A percentile compares a stretch with the other conserved stretches of the same genome.
phyloP scores from a whole-genome alignment of 176 grass and related monocot species.

The Hyparrhenia diplandra region DNA sequence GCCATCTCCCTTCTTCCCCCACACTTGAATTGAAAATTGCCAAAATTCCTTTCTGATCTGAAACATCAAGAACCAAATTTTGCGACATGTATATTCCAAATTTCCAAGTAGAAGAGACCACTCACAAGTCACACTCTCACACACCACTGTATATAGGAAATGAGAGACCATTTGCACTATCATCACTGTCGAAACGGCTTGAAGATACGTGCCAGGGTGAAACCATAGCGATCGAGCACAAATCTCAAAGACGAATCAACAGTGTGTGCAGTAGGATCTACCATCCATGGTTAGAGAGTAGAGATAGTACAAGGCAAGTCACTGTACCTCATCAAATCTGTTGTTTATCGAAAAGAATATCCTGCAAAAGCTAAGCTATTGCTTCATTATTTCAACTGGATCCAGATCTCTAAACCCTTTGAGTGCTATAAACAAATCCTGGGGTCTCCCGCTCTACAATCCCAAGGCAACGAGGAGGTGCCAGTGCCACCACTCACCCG shows the following conservation, averaged over 20 bases:
- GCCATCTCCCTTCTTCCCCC: slow-evolving; percentile 52
- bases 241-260: not conserved
- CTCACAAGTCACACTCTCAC: too few species aligned
- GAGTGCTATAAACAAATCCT: slow-evolving; percentile 84
- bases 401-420: slow-evolving; percentile 89
- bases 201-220: not conserved
- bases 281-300: not conserved
- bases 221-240: not conserved
- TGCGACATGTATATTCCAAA: not conserved
- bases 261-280: not conserved
- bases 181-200: not conserved
- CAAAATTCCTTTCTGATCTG: slow-evolving; percentile 35
- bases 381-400: slow-evolving; percentile 40
- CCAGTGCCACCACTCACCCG: slow-evolving; percentile 22
- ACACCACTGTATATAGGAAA: not conserved
- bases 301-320: not conserved
- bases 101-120: not conserved
- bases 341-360: slow-evolving; percentile 46
- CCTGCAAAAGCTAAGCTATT: slow-evolving; percentile 41
- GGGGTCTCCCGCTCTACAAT: slow-evolving; percentile 71
- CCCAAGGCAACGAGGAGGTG: slow-evolving; percentile 51
- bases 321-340: slow-evolving; percentile 42
- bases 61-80: slow-evolving; percentile 30
- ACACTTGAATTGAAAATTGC: slow-evolving; percentile 12
- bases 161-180: not conserved